Evolutionary conservation across 2,329 filamentous ascomycete genomes (phyloP), one percentile per base, ranked within the genome.

Genomic region (Fusarium algeriense): DNA sequence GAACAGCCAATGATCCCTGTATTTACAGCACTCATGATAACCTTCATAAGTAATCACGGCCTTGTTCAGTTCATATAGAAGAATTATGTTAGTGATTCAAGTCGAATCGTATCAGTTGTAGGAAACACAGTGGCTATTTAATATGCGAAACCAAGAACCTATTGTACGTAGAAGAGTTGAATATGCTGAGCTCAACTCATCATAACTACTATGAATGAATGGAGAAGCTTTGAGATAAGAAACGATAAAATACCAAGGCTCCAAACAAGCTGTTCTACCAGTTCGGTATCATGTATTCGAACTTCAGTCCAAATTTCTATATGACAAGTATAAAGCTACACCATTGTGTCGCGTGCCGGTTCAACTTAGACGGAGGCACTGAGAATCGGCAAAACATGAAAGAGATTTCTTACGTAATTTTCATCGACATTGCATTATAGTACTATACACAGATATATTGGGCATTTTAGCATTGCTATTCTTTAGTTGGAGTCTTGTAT

Each of bases 1-100:
- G 67, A 61, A 50, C 61, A 37, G 32, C 34, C 26, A 19, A 41
- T 23, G 20, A 70, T 41, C 67, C 67, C 53, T 67, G 44, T 46
- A 40, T 44, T 28, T 38, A 52, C 60, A 67, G 41, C 28, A 30
- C 38, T 34, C 57, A 62, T 63, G 60, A 64, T 48, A 26, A 40
- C 20, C 6, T 32, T 20, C n/a, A 34, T 15, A 26, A 23, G 37
- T 26, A 23, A 23, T 23, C 23, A 23, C 19, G 5, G 23, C 26
- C 3, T 19, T n/a, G 35, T 28, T 14, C 14, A n/a, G 32, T 52
- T 38, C 5, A 12, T 52, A 17, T 8, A 8, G 14, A 28, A 1
- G 32, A 1, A 8, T 2, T 15, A 12, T 38, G 17, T 8, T 40
- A 15, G 17, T 4, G 10, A 40, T 3, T 1, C 26, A n/a, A 7